These are phyloP conservation scores for Penicillium sp. DNA, from an alignment of 2,329 filamentous ascomycete genomes.

Conservation along the genomic window DNA sequence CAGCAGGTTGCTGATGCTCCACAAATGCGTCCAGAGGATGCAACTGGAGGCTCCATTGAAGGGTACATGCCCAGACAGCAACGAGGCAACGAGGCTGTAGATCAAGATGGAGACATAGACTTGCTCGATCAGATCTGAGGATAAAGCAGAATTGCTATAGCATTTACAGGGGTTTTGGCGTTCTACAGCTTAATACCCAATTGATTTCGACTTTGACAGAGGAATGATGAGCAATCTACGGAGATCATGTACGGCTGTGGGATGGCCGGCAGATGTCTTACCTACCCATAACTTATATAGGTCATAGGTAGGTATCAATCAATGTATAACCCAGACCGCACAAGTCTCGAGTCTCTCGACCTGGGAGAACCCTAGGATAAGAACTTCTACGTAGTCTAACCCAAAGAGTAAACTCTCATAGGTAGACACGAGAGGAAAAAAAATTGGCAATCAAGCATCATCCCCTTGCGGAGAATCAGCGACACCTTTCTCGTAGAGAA, in stretches of 20 bases:
- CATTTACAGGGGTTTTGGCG: conserved; percentile 13
- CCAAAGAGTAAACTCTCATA: conserved; percentile 11
- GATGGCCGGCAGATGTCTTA: conserved; percentile 4
- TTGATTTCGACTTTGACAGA: conserved; percentile 12
- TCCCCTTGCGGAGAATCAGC: conserved; percentile 72
- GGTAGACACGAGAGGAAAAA: conserved; percentile 28
- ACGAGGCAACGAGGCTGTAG: conserved; percentile 10
- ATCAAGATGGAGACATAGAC: conserved; percentile 51
- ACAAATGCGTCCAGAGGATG: conserved; percentile 33
- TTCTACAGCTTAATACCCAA: conserved; percentile 23
- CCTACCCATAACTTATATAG: not conserved
- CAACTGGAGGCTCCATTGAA: conserved; percentile 43
- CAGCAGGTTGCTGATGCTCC: conserved; percentile 29
- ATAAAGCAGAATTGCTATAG: conserved; percentile 23
- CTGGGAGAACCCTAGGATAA: not conserved
- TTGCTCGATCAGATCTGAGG: conserved; percentile 40
- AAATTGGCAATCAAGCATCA: conserved; percentile 91
- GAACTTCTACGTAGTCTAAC: conserved; percentile 25
- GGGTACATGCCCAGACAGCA: conserved; percentile 39
- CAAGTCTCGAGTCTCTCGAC: conserved; percentile 11
- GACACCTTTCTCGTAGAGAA: conserved; percentile 71
- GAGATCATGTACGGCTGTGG: conserved; percentile 11
- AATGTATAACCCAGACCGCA: conserved; percentile 7
- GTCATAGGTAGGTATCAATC: not conserved
- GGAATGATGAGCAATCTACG: conserved; percentile 19